phyloP scores from a whole-genome alignment of 2,329 filamentous ascomycete genomes.

The Alternaria hordeiaustralica region DNA sequence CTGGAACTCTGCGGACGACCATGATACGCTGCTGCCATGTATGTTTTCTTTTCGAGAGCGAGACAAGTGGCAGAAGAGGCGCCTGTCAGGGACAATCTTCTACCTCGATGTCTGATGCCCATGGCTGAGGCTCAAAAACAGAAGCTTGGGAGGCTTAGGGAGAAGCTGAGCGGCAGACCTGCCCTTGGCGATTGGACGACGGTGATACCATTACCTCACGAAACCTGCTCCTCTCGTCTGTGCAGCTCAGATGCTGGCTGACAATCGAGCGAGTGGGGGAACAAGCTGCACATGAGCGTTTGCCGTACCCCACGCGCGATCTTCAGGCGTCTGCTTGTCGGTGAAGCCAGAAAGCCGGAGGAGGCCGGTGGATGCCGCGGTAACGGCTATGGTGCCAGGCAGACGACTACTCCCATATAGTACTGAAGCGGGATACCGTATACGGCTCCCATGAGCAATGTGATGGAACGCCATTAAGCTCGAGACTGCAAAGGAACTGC shows the following conservation, averaged over 20 bases:
- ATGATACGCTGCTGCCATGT: constrained; percentile 18
- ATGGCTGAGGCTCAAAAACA: constrained; percentile 32
- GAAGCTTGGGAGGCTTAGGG: constrained; percentile 6
- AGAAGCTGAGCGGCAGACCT: constrained; percentile 1
- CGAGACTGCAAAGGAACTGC: constrained; percentile 3
- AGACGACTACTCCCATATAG: neutral
- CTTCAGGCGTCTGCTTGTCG: constrained; percentile 16
- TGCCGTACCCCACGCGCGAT: constrained; percentile 1
- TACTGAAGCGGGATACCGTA: neutral
- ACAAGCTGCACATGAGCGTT: constrained; percentile 18
- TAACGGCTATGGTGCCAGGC: neutral
- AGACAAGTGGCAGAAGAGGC: constrained; percentile 15
- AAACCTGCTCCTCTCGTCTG: constrained; percentile 24
- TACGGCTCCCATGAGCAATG: neutral
- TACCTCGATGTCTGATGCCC: constrained; percentile 17
- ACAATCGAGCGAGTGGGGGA: constrained; percentile 24
- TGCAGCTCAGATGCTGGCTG: constrained; percentile 25
- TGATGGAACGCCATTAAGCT: neutral
- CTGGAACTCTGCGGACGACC: constrained; percentile 12
- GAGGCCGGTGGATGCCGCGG: constrained; percentile 3
- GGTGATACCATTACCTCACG: constrained; percentile 44
- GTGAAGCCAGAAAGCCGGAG: constrained; percentile 7
- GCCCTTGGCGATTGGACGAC: constrained; percentile 16
- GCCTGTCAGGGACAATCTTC: constrained; percentile 20
- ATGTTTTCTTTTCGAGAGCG: constrained; percentile 19